Base-by-base conservation (phyloP, 495 filamentous ascomycete species). In the Cudoniella acicularis region DNA sequence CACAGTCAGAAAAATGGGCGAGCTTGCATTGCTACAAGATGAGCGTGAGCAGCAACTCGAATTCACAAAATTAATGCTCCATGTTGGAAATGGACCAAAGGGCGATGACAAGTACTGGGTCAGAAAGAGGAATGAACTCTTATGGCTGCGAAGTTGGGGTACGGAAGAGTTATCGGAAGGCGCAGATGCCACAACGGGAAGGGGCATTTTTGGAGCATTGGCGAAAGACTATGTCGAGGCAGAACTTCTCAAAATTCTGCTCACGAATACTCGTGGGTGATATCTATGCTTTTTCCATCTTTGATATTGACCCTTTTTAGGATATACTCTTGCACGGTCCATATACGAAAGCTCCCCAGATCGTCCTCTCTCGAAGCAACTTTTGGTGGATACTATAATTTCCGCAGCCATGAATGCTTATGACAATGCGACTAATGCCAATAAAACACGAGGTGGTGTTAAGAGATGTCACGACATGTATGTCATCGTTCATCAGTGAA, bases 361-460 rank as follows among this genome's bases (percentile, higher is more conserved):
- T 0, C 68, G 71, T 21, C 80, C 84, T 1, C 69, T 95, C 0
- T 70, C 72, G 1, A 60, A 67, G 8, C 63, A 77, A 1, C 68
- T 79, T 10, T 75, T 93, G 20, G 83, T 88, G 70, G 76, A 82
- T 11, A 83, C 88, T 2, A 77, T 94, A 18, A 73, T 90, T 27
- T 77, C 82, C 13, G 77, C 83, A 18, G 87, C 87, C 1, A 86
- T 91, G 76, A 76, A 83, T 13, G 83, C 83, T 2, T 97, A 93
- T 67, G 91, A 96, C 65, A 93, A 91, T 65, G 91, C 92, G 27
- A 92, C 87, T 52, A 97, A 96, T 70, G 89, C 91, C 4, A 95
- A 95, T 63, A 79, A 85, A 62, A 89, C 83, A 8, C 80, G 90
- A 56, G 92, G 92, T 10, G 90, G 88, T 3, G 81, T 96, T 68